Evolutionary conservation across 257 asterid species (phyloP).

Genomic region (Capsicum rhomboideum): DNA sequence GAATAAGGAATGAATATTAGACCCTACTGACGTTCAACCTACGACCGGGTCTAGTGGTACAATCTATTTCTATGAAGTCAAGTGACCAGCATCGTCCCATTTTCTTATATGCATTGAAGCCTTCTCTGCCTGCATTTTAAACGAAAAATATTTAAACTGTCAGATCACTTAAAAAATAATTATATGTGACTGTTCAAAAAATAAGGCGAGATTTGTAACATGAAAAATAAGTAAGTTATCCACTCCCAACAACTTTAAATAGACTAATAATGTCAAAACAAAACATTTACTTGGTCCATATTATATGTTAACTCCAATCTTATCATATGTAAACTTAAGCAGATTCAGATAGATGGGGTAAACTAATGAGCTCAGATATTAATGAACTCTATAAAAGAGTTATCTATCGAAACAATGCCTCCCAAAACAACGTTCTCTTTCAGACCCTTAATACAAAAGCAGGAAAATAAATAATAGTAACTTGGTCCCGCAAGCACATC

Average conservation of each 20-base stretch:
- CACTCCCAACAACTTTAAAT: neutral
- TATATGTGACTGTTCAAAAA: fast-evolving
- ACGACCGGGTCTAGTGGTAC: no score
- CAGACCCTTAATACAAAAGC: no score
- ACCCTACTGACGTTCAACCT: no score
- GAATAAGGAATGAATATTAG: no score
- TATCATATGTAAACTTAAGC: no score
- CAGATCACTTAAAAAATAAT: neutral
- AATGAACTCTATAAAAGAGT: no score
- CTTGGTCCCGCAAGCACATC: no score
- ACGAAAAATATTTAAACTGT: neutral
- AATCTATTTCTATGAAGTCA: neutral
- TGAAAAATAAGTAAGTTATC: neutral
- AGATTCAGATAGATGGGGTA: no score
- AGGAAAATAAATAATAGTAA: no score
- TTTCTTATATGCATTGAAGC: neutral
- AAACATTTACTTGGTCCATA: neutral
- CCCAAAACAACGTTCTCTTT: no score
- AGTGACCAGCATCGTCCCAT: neutral
- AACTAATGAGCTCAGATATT: no score
- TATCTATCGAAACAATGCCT: no score
- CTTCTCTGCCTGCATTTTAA: conserved; percentile 6
- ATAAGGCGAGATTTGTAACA: neutral
- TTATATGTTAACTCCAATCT: neutral
- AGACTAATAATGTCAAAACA: neutral